phyloP scores from a whole-genome alignment of 2,329 filamentous ascomycete species.

The Alternaria ventricosa region DNA sequence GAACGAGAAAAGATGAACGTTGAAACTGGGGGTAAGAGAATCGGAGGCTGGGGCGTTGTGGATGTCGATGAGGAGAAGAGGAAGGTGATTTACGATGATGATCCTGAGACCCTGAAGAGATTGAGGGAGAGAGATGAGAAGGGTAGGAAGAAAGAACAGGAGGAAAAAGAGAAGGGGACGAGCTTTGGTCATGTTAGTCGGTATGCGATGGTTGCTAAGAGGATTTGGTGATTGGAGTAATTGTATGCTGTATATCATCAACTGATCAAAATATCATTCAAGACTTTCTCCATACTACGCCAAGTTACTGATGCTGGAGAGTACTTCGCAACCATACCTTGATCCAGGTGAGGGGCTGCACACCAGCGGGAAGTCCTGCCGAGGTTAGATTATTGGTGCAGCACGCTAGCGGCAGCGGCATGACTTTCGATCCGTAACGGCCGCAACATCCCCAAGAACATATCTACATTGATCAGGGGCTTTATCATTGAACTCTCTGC shows the following conservation, averaged over 20 bases:
- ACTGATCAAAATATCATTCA: neutral
- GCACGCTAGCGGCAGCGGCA: neutral
- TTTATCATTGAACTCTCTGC: neutral
- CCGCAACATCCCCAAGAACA: neutral
- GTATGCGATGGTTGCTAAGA: conserved; percentile 95
- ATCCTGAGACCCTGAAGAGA: conserved; percentile 71
- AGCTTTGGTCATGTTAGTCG: conserved; percentile 73
- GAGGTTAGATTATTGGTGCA: neutral
- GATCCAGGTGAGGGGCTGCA: neutral
- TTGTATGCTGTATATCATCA: neutral
- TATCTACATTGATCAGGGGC: neutral
- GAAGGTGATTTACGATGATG: conserved; percentile 85
- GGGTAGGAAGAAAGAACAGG: conserved; percentile 65
- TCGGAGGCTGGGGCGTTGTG: conserved; percentile 83
- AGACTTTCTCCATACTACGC: neutral
- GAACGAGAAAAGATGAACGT: conserved; percentile 62
- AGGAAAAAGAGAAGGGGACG: conserved; percentile 57
- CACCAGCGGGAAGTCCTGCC: neutral
- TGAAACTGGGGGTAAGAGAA: conserved; percentile 74
- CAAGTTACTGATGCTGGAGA: neutral
- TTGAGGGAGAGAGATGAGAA: conserved; percentile 68
- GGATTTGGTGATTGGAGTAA: conserved; percentile 77
- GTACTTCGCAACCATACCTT: neutral
- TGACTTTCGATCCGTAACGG: neutral
- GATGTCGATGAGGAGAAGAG: conserved; percentile 89